These are phyloP conservation scores for Fennellomyces sp. DNA, from an alignment of 371 early-diverging fungal species.

Conservation along the genomic window DNA sequence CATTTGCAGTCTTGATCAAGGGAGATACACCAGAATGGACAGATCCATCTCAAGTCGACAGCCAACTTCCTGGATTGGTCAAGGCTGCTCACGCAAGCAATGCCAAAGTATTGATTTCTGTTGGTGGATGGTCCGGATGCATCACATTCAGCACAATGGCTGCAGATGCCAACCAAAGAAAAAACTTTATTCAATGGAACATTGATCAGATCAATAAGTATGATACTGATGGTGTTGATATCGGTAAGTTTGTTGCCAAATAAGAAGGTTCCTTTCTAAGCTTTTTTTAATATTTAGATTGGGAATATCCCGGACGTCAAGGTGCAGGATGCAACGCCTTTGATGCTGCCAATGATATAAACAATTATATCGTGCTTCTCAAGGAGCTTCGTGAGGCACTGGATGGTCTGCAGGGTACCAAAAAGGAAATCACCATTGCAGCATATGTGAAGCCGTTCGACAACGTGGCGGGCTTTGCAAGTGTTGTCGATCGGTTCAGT, in stretches of 20 bases:
- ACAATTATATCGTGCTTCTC: constrained; percentile 48
- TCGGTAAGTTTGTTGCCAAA: constrained; percentile 19
- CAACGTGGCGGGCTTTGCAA: constrained; percentile 54
- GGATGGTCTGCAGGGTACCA: constrained; percentile 37
- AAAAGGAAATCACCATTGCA: constrained; percentile 58
- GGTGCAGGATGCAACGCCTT: constrained; percentile 58
- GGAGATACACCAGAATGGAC: constrained; percentile 37
- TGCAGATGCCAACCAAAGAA: constrained; percentile 33
- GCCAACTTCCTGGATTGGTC: constrained; percentile 37
- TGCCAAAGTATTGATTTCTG: constrained; percentile 52
- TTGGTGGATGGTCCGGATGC: constrained; percentile 81
- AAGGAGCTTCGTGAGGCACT: constrained; percentile 61
- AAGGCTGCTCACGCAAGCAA: constrained; percentile 45
- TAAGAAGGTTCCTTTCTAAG: background rate
- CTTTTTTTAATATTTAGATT: constrained; percentile 33
- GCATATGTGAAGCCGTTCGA: constrained; percentile 55
- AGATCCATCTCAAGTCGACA: constrained; percentile 14
- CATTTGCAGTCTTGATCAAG: constrained; percentile 36
- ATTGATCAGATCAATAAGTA: constrained; percentile 29
- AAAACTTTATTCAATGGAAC: constrained; percentile 44
- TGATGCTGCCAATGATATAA: constrained; percentile 40
- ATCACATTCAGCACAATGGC: constrained; percentile 56
- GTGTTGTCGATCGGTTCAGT: constrained; percentile 61
- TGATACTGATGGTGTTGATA: constrained; percentile 40
- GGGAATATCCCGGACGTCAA: constrained; percentile 63